Conservation (phyloP, 805 yeast species). For the Cyberlindnera japonica region DNA sequence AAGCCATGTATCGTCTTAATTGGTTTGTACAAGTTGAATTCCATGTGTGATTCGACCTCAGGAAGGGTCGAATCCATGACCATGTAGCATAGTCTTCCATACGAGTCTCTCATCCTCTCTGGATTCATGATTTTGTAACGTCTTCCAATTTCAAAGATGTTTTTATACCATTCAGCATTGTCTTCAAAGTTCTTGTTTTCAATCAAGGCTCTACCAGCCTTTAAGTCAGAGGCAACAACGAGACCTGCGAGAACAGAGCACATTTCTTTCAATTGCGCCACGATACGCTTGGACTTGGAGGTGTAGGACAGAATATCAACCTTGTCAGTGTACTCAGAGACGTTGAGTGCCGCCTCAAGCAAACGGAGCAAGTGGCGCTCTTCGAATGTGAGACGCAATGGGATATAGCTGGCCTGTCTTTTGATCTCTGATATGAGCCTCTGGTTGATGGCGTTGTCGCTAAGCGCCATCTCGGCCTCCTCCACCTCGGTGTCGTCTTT, state of each 20-base stretch:
- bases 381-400: conserved; percentile 61
- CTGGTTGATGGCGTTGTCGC: conserved; percentile 1
- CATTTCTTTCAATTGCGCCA: conserved; percentile 67
- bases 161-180: conserved; percentile 70
- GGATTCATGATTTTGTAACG: conserved; percentile 84
- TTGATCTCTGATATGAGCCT: conserved; percentile 29
- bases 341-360: conserved; percentile 73
- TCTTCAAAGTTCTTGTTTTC: conserved; percentile 64
- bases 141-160: conserved; percentile 72
- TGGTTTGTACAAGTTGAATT: conserved; percentile 71
- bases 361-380: conserved; percentile 67
- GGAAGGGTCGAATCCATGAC: conserved; percentile 79
- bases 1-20: conserved; percentile 55
- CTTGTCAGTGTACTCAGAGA: conserved; percentile 75
- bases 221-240: conserved; percentile 73
- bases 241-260: conserved; percentile 77
- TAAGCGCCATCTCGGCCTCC: conserved; percentile 13
- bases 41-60: conserved; percentile 66
- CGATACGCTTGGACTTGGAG: conserved; percentile 67
- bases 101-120: conserved; percentile 72
- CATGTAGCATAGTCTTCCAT: conserved; percentile 79
- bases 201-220: conserved; percentile 60
- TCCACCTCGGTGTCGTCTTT: conserved; percentile 23
- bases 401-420: conserved; percentile 52
- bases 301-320: conserved; percentile 67